Conservation (phyloP, 345 rosid genomes). For the Syzygium oleosum region DNA sequence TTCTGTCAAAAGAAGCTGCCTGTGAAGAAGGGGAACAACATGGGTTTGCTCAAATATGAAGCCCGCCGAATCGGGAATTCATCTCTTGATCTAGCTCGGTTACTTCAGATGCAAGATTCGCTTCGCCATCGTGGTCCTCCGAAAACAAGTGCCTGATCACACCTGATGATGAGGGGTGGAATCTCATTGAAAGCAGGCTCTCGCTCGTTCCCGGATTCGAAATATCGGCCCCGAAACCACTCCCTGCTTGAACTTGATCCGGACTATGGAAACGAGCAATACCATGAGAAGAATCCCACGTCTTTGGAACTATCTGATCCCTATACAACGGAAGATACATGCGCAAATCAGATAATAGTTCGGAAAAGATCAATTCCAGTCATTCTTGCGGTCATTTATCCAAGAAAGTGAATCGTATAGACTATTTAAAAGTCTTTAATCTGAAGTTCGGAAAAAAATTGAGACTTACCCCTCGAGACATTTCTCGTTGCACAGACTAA, state of each 20-base stretch:
- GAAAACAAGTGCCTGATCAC: background rate
- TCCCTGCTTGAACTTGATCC: background rate
- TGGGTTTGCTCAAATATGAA: background rate
- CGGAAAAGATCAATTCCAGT: too few species aligned
- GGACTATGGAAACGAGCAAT: background rate
- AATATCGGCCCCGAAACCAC: too few species aligned
- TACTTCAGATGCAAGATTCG: background rate
- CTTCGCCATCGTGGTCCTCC: background rate
- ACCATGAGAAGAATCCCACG: background rate
- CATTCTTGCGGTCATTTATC: background rate
- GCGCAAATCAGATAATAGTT: background rate
- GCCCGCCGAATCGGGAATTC: background rate
- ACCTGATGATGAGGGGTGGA: background rate
- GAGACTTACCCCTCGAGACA: background rate
- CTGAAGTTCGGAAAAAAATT: background rate
- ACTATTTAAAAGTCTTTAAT: background rate
- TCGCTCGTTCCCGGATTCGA: background rate
- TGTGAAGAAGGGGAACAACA: background rate
- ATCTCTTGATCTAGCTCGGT: background rate
- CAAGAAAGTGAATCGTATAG: background rate
- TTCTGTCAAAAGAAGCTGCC: background rate
- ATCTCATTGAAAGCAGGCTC: background rate
- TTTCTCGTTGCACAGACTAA: background rate
- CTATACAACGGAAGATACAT: background rate
- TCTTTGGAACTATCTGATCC: background rate